Conservation (phyloP, 257 asterid genomes). For the Perilla frutescens region DNA sequence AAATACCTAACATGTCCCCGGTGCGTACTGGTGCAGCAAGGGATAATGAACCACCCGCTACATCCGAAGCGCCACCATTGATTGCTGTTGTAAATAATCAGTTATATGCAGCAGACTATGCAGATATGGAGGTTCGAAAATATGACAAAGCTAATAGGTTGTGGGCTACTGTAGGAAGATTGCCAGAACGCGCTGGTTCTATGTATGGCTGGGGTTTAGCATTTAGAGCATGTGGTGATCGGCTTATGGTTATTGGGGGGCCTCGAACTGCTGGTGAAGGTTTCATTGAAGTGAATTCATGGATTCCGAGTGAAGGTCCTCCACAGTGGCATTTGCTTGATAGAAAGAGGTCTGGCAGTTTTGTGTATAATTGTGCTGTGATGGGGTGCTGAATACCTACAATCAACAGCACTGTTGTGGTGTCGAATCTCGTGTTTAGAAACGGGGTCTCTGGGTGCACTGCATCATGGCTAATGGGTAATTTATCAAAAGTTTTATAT, state of each 20-base stretch:
- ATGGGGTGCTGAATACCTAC: constrained; percentile 77
- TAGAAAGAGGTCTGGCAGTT: constrained; percentile 71
- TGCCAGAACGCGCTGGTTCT: constrained; percentile 80
- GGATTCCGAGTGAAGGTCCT: constrained; percentile 58
- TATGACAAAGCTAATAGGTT: constrained; percentile 50
- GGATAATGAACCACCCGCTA: constrained; percentile 59
- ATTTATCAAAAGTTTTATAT: constrained; percentile 54
- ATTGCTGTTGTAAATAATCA: constrained; percentile 82
- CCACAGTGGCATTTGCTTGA: constrained; percentile 69
- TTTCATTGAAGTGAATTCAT: constrained; percentile 56
- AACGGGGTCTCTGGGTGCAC: constrained; percentile 38
- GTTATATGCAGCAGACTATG: constrained; percentile 84
- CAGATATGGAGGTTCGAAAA: constrained; percentile 77
- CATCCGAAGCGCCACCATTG: constrained; percentile 89
- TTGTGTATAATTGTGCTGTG: constrained; percentile 93
- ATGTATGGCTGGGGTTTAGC: constrained; percentile 79
- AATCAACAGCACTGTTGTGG: constrained; percentile 21
- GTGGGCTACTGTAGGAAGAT: constrained; percentile 69
- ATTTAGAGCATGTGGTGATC: constrained; percentile 59
- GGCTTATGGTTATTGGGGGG: constrained; percentile 81
- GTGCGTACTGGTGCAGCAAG: constrained; percentile 57
- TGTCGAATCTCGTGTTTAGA: constrained; percentile 36
- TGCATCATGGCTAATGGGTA: constrained; percentile 67
- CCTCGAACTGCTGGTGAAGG: constrained; percentile 57
- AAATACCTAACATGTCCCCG: constrained; percentile 84